Base-by-base conservation (phyloP, 78 protist genomes). In the Dictyostelium capitatum region DNA sequence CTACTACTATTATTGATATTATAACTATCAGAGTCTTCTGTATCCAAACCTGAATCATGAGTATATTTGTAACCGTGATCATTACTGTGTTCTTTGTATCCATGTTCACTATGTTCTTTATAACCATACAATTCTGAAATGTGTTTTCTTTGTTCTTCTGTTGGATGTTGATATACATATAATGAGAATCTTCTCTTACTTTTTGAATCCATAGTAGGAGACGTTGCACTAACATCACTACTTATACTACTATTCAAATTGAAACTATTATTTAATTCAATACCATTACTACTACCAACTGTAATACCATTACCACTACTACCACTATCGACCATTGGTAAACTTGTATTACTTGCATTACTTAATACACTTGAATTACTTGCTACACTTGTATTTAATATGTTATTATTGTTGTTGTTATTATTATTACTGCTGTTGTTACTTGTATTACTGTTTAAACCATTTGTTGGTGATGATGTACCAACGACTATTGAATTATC, bases 151-250 rank as follows among this genome's bases (percentile, higher is more conserved):
- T 87, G 93, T 65, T 87, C 93, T 25, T 87, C 84, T 3, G 83
- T 87, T 48, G 93, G 93, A 14, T 87, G 83, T 77, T 87, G 93
- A 48, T 87, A 87, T 14, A 87, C 93, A 32, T 87, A 87, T 23
- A 87, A n/a, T 50, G 93, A 87, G 43, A 87, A 87, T 59, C 93
- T 77, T 75, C 93, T 53, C 30, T 67, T 67, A 4, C n/a, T 14
- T 41, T 67, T 67, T 50, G 84, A 46, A 47, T 47, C 59, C 51
- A 37, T 47, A 11, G 51, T 73, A 7, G 79, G 79, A 10, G 79
- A 73, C 9, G 51, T 47, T 46, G 75, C 28, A 67, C 30, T 67
- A 17, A 67, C 17, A 67, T 67, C 47, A 67, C 47, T 20, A 51
- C 56, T 51, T 30, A 25, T 67, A 67, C 47, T 67, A 67, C 47